Evolutionary conservation across 768 basidiomycete species (phyloP), one percentile per base, ranked within the genome.

Genomic region (Wakefieldia striispora): DNA sequence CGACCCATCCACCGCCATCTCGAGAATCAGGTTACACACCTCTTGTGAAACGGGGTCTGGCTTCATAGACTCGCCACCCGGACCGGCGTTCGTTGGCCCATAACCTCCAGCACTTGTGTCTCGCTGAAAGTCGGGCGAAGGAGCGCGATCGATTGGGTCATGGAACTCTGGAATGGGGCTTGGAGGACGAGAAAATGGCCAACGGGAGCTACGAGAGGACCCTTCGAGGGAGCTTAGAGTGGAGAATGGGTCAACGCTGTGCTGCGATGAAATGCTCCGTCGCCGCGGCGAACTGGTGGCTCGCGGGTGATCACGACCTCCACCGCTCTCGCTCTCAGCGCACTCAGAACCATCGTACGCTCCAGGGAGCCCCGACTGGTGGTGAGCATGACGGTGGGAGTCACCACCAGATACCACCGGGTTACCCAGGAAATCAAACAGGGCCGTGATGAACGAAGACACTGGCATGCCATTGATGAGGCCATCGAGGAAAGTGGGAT

Each of bases 1-100:
- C 1, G 79, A 79, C 0, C 82, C 82, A 44, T 81, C 75, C 23
- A 70, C 69, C 3, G 52, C 40, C 65, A 80, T 77, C 19, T 75
- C 50, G 13, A 55, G 52, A 11, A 77, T 61, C 35, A 82, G 61
- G 3, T 67, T 47, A 16, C 73, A 51, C 5, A 77, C 70, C 26
- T 65, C 59, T 4, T 33, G 44, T 2, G 58, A 19, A 11, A 73
- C 38, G 0, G 58, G 56, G 14, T 36, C 38, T 12, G 24, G 59
- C 13, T 4, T 31, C 8, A 13, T 23, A n/a, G 43, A 19, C 14
- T 26, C 38, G 36, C 16, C 19, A 31, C 9, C n/a, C 9, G 21
- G 31, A 1, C 31, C 37, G 16, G 39, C 46, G 29, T 42, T 23
- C 14, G 53, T 11, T 8, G 33, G 43, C 26, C 61, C 53, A 13